phyloP scores from a whole-genome alignment of 768 basidiomycete species.

The Leccinum disarticulatum region DNA sequence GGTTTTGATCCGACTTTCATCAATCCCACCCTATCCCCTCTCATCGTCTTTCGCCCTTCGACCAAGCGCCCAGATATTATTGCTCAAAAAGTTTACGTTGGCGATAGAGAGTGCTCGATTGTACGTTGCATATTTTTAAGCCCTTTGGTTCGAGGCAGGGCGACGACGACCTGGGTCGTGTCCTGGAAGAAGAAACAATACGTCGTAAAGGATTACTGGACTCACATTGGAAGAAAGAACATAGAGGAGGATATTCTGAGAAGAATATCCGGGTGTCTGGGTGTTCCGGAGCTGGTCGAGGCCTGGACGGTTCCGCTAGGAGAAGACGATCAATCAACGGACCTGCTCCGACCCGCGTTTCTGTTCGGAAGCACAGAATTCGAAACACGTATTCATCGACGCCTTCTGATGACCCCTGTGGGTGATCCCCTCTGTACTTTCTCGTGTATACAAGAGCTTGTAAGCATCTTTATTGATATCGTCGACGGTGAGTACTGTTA shows the following conservation, averaged over 20 bases:
- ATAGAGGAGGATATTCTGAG: background rate
- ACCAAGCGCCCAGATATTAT: no score
- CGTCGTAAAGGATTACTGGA: background rate
- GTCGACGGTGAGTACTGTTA: background rate
- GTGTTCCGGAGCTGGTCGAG: background rate
- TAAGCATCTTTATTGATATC: background rate
- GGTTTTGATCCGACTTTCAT: background rate
- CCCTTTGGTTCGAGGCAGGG: background rate
- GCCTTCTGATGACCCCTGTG: background rate
- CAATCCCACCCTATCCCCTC: background rate
- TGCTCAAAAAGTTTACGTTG: background rate
- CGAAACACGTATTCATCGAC: background rate
- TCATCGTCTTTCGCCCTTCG: background rate
- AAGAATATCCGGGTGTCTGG: background rate
- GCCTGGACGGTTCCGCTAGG: background rate
- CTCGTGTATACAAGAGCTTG: background rate
- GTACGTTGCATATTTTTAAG: background rate
- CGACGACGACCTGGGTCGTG: background rate
- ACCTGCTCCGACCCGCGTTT: background rate
- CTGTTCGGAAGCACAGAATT: background rate
- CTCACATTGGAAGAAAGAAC: background rate
- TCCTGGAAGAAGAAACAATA: background rate
- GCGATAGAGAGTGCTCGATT: background rate
- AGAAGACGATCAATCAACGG: background rate
- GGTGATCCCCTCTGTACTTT: background rate